Evolutionary conservation across 1,139 yeast genomes (phyloP), one percentile per base, ranked within the genome.

Genomic region (Sugiyamaella xylanicola): DNA sequence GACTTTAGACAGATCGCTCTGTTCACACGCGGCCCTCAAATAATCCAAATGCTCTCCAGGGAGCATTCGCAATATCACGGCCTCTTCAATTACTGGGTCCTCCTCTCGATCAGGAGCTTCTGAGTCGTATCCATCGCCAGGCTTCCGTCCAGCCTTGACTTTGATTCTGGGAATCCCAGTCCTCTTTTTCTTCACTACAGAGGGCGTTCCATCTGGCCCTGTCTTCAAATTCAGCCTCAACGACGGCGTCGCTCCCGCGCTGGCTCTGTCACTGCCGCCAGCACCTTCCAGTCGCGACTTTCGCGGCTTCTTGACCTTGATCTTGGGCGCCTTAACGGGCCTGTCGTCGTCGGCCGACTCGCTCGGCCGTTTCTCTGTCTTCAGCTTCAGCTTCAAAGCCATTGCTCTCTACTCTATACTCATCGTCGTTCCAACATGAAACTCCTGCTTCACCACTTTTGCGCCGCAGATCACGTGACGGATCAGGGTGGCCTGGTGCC

Each of bases 41-140:
- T 81, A 83, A 61, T 89, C 97, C 51, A 89, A 72, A 63, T 87
- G 90, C 29, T 85, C 80, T 62, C 90, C 96, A 19, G 93, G 87
- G 9, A 88, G 68, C 74, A 93, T 86, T 51, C 99, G 77, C 49
- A 93, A 71, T 1, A 91, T 77, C 2, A 93, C 79, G 0, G 95
- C 97, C 62, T 88, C 95, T 67, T 93, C 98, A 22, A 91, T 76
- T 62, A 90, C 74, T 0, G 99, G 99, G 67, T 93, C 98, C 58
- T 91, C 97, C 69, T 93, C 99, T 45, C 90, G 75, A 65, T 93
- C 98, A 1, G 97, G 96, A 9, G 96, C 98, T 66, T 93, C 99
- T 1, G 97, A 87, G 68, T 93, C 99, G 70, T 93, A 93, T 0
- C 98, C 98, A 64, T 92, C 97, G 1, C 97, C 97, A 0, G 96